Evolutionary conservation across 2,329 filamentous ascomycete genomes (phyloP).

Genomic region (Hypoxylon sp.): DNA sequence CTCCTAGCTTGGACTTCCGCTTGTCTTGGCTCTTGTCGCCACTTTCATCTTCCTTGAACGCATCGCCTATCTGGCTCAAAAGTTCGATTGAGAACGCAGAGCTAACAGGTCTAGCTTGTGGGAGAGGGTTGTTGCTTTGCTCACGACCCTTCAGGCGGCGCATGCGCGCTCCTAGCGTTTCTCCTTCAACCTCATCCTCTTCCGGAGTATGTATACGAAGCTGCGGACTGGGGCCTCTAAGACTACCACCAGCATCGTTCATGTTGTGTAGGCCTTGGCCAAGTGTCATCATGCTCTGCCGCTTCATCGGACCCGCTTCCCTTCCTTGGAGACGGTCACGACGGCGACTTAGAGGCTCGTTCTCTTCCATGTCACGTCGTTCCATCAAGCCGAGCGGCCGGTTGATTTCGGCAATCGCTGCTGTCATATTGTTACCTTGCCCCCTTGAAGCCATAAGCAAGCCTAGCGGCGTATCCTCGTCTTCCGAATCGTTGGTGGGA

Average conservation of each 20-base stretch:
- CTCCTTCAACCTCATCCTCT: constrained; percentile 68
- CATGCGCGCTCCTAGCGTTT: constrained; percentile 75
- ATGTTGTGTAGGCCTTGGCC: constrained; percentile 46
- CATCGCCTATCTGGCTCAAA: constrained; percentile 70
- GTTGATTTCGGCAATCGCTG: constrained; percentile 66
- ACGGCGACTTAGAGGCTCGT: constrained; percentile 84
- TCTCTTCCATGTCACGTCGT: constrained; percentile 87
- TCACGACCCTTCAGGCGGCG: constrained; percentile 72
- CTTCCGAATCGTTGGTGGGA: constrained; percentile 45
- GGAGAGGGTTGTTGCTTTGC: constrained; percentile 60
- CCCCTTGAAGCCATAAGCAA: constrained; percentile 77
- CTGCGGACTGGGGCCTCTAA: constrained; percentile 47
- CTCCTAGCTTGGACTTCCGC: constrained; percentile 49
- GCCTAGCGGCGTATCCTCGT: constrained; percentile 82
- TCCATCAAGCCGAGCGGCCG: constrained; percentile 81
- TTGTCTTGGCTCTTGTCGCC: constrained; percentile 50
- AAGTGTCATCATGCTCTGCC: constrained; percentile 60
- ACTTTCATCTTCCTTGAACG: constrained; percentile 57
- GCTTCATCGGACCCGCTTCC: constrained; percentile 57
- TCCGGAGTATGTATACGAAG: constrained; percentile 51
- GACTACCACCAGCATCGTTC: constrained; percentile 38
- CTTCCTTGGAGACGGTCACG: constrained; percentile 79
- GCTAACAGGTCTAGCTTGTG: constrained; percentile 69
- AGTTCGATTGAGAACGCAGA: constrained; percentile 76
- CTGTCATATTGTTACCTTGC: constrained; percentile 60